A percentile compares a stretch with the other conserved stretches of the same genome.
Evolutionary conservation across 225 moss, liverwort and hornwort species (phyloP).

Genomic region (Polytrichum commune): DNA sequence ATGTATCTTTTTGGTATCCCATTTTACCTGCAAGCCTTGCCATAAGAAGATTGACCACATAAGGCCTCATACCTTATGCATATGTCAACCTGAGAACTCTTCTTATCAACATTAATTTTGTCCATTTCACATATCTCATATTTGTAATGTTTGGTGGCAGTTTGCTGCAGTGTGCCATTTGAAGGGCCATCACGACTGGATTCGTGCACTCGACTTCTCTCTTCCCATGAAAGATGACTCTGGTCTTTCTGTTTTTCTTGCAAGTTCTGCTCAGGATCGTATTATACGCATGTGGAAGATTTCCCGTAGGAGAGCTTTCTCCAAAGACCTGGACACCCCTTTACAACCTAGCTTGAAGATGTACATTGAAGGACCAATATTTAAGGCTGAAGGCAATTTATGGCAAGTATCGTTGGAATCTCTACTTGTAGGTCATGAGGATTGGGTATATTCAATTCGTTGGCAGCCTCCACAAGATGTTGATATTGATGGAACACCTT

Average conservation of each 20-base stretch:
- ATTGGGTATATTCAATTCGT: constrained; percentile 87
- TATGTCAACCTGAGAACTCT: not conserved
- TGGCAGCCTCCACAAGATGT: constrained; percentile 73
- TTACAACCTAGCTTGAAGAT: constrained; percentile 62
- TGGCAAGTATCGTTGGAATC: constrained; percentile 95
- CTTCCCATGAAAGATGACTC: constrained; percentile 30
- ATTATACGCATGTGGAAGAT: constrained; percentile 90
- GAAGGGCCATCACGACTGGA: constrained; percentile 94
- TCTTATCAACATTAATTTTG: not conserved
- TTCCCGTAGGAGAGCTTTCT: constrained; percentile 22
- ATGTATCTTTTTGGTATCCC: too few relatives aligned
- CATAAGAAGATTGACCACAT: too few relatives aligned
- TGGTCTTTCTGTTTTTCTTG: constrained; percentile 57
- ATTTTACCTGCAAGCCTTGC: too few relatives aligned
- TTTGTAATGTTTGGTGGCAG: constrained; percentile 30
- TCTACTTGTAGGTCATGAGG: constrained; percentile 85
- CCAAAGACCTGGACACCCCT: constrained; percentile 12
- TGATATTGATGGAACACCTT: constrained; percentile 21
- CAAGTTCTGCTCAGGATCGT: constrained; percentile 88
- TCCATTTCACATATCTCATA: not conserved
- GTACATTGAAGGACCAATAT: constrained; percentile 91
- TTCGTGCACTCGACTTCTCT: constrained; percentile 86
- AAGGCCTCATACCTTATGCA: too few relatives aligned
- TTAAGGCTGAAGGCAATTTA: constrained; percentile 56
- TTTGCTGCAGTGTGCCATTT: constrained; percentile 78